Conservation (phyloP, 2,329 filamentous ascomycete genomes). For the Cadophora malorum region DNA sequence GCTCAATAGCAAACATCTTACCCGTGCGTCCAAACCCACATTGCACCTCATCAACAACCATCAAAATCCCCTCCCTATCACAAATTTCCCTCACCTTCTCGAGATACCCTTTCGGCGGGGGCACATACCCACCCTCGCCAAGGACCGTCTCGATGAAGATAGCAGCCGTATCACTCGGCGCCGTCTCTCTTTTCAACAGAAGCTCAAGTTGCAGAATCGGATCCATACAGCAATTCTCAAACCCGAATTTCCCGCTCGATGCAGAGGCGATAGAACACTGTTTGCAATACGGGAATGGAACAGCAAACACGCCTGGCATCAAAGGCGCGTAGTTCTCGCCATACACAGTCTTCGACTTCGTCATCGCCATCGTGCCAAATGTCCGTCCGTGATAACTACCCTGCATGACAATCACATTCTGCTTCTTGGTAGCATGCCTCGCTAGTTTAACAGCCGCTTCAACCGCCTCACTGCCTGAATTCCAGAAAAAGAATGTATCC, state of each 20-base stretch:
- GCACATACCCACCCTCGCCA: conserved; percentile 92
- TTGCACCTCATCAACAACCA: conserved; percentile 97
- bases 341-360: conserved; percentile 47
- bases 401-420: conserved; percentile 79
- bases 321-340: conserved; percentile 46
- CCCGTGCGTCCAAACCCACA: conserved; percentile 96
- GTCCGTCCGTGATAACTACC: conserved; percentile 92
- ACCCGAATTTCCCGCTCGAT: conserved; percentile 43
- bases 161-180: conserved; percentile 71
- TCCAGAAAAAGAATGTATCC: conserved; percentile 94
- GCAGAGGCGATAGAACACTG: conserved; percentile 46
- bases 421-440: conserved; percentile 48
- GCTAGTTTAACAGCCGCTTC: conserved; percentile 94
- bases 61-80: conserved; percentile 88
- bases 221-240: conserved; percentile 49
- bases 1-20: conserved; percentile 88
- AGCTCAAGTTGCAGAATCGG: conserved; percentile 46
- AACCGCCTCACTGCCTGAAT: conserved; percentile 92
- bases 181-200: conserved; percentile 74
- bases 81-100: conserved; percentile 79
- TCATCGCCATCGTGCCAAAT: conserved; percentile 66
- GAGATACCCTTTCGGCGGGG: conserved; percentile 88
- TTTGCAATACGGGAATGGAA: conserved; percentile 49
- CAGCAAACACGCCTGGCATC: conserved; percentile 49
- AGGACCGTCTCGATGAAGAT: conserved; percentile 96